phyloP scores from a whole-genome alignment of 2,329 filamentous ascomycete species.

The Leptographium lundbergii region DNA sequence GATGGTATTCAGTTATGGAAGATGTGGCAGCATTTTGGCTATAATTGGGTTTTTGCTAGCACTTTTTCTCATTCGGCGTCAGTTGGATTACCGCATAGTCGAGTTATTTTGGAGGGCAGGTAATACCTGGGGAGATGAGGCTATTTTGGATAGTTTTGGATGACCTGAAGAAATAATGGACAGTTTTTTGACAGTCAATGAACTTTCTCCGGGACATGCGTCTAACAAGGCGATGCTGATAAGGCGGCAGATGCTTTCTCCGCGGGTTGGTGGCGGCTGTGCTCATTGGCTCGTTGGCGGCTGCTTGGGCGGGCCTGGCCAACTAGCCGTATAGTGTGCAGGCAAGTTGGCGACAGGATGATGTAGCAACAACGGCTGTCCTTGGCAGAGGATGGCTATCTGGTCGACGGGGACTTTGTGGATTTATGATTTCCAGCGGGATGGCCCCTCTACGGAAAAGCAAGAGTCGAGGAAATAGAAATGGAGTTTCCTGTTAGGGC shows the following conservation, averaged over 20 bases:
- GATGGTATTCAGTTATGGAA: background rate
- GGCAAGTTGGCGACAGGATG: background rate
- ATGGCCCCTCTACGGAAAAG: background rate
- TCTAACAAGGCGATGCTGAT: background rate
- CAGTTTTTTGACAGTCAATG: no score
- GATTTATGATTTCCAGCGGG: background rate
- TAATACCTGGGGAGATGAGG: background rate
- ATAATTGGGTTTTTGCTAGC: background rate
- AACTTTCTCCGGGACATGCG: background rate
- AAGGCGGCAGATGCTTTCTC: background rate
- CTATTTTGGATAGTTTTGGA: no score
- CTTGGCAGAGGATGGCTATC: no score
- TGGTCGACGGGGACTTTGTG: background rate
- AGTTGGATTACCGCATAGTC: background rate
- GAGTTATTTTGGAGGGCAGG: background rate
- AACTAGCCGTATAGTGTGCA: background rate
- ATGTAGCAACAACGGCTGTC: background rate
- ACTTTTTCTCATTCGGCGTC: background rate
- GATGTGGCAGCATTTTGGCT: background rate
- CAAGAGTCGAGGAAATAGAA: background rate
- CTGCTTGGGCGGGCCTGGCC: background rate
- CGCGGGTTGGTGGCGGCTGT: background rate
- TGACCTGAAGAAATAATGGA: no score
- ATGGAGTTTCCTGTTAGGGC: background rate
- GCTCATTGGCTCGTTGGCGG: background rate